A percentile compares a stretch with the other conserved stretches of the same genome.
phyloP scores from a whole-genome alignment of 495 filamentous ascomycete genomes.

The Entonaema liquescens region DNA sequence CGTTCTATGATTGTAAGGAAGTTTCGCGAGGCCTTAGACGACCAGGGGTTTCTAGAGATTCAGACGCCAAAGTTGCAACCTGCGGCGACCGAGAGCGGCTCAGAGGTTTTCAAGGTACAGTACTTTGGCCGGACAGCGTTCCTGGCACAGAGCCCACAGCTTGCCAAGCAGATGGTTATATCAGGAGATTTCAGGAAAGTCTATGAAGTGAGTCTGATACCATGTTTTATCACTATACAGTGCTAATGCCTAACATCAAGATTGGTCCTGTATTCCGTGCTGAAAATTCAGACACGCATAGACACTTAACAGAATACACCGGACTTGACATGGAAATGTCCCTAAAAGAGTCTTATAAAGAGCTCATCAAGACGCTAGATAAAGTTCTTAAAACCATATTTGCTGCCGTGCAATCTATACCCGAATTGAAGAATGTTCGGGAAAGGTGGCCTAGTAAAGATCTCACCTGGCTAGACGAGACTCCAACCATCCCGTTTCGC shows the following conservation, averaged over 20 bases:
- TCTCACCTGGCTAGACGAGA: conserved; percentile 70
- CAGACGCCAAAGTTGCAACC: conserved; percentile 81
- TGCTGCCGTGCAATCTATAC: conserved; percentile 66
- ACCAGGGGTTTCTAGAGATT: conserved; percentile 77
- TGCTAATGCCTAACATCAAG: conserved; percentile 1
- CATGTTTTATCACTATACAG: not conserved
- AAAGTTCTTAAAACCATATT: conserved; percentile 80
- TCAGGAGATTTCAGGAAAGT: conserved; percentile 80
- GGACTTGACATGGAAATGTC: conserved; percentile 88
- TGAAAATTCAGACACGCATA: conserved; percentile 85
- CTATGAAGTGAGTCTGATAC: conserved; percentile 59
- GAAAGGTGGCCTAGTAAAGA: conserved; percentile 55
- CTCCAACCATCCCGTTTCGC: conserved; percentile 73
- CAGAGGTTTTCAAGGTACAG: conserved; percentile 80
- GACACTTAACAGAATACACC: conserved; percentile 86
- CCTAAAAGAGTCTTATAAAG: conserved; percentile 80
- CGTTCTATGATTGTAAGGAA: conserved; percentile 70
- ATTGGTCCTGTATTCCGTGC: conserved; percentile 85
- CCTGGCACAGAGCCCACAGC: conserved; percentile 80
- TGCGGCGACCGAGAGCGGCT: conserved; percentile 80
- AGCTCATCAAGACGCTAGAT: conserved; percentile 76
- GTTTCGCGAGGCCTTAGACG: conserved; percentile 73
- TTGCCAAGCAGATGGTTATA: conserved; percentile 86
- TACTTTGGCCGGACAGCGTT: conserved; percentile 82
- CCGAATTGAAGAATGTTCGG: conserved; percentile 65